Evolutionary conservation across 1,139 yeast genomes (phyloP), one percentile per base, ranked within the genome.

Genomic region (Torulaspora globosa): DNA sequence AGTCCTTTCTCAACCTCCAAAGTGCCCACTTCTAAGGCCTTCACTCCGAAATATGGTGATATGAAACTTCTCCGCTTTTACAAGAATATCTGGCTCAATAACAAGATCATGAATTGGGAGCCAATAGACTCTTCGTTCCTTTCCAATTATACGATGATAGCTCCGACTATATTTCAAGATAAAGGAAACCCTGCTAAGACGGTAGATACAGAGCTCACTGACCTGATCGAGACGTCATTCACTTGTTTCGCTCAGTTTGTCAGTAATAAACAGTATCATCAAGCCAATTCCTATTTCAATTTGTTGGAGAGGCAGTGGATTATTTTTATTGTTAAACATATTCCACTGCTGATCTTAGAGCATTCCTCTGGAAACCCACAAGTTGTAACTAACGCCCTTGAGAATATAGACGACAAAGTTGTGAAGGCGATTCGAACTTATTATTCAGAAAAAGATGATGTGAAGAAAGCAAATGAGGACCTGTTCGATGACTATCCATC

Each of bases 401-500:
- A 62, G 36, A 56, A 58, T 15, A 55, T 64, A 16, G 68, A 64
- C 40, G 58, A 60, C 32, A 64, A 64, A 46, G 66, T 63, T 5
- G 48, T 61, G 7, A 64, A 64, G 43, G 66, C 65, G 1, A 58
- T 64, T 15, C 60, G 58, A 37, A 53, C 63, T 3, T 64, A 62
- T 42, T 60, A 60, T 41, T 52, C 66, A 1, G 66, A 62, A 27
- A 62, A 60, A 40, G 63, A 61, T 35, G 65, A 63, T 36, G 38
- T 49, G 19, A 59, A 56, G 38, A 55, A 49, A 19, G 50, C 63
- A 28, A 60, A 58, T 36, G 65, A 61, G 40, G 74, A 70, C 36
- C 55, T 71, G 29, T 65, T 65, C 44, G 63, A 66, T 46, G 77
- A 72, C 53, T 74, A 73, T 50, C 76, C 79, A 1, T 64, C 76